These are phyloP conservation scores for Kwoniella sp. DNA, from an alignment of 768 basidiomycete species.

Conservation along the genomic window DNA sequence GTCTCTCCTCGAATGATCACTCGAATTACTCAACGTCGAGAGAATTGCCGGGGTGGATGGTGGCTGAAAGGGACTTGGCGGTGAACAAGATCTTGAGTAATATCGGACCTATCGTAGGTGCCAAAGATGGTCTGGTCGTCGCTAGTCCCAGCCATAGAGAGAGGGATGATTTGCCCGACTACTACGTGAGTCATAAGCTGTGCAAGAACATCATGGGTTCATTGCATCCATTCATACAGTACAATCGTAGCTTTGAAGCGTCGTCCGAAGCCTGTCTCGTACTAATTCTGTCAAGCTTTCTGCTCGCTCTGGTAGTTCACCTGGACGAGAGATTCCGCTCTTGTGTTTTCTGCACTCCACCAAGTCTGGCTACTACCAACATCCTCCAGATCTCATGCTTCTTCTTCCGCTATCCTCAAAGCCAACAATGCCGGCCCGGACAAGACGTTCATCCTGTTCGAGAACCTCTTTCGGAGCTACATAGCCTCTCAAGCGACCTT, in stretches of 20 bases:
- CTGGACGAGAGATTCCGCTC: conserved; percentile 53
- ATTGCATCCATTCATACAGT: too few relatives aligned
- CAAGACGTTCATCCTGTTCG: neutral
- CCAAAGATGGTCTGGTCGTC: conserved; percentile 53
- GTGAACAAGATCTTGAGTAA: conserved; percentile 37
- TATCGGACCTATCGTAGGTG: conserved; percentile 53
- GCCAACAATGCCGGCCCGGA: neutral
- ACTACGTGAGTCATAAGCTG: conserved; percentile 39
- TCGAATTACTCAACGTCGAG: too few relatives aligned
- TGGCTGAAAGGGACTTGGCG: conserved; percentile 28
- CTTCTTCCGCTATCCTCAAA: neutral
- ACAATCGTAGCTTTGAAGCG: too few relatives aligned
- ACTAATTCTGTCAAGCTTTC: neutral
- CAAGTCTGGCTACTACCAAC: neutral
- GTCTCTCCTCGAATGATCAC: too few relatives aligned
- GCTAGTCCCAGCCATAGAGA: conserved; percentile 51
- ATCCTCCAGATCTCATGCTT: conserved; percentile 30
- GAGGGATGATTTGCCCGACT: conserved; percentile 46
- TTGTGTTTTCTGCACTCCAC: conserved; percentile 43
- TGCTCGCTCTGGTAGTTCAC: conserved; percentile 51
- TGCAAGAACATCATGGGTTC: too few relatives aligned
- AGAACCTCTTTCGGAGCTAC: conserved; percentile 46
- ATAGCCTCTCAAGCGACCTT: conserved; percentile 42
- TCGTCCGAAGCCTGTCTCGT: too few relatives aligned
- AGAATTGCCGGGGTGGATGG: conserved; percentile 1